Conservation (phyloP, 345 rosid genomes). For the Eucalyptus regnans region DNA sequence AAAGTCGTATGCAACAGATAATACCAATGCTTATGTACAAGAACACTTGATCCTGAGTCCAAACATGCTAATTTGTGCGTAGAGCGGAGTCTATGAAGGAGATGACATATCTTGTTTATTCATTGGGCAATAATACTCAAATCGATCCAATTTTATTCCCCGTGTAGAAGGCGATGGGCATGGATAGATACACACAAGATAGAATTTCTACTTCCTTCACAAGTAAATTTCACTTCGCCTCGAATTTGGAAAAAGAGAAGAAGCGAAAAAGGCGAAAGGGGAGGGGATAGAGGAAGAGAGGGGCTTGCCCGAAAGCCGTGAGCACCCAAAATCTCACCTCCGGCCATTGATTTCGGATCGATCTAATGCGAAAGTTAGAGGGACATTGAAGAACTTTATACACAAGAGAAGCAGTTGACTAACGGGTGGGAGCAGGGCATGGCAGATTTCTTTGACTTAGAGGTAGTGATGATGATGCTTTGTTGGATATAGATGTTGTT, state of each 20-base stretch:
- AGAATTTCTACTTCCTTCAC: neutral
- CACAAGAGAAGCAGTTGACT: neutral
- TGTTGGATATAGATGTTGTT: rapidly evolving
- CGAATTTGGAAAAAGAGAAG: too few species aligned
- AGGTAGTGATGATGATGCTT: neutral
- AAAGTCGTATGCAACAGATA: neutral
- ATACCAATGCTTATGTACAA: neutral
- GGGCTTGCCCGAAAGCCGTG: slow-evolving; percentile 2
- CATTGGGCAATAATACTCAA: neutral
- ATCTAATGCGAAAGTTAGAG: too few species aligned
- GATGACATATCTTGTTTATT: neutral
- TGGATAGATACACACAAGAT: neutral
- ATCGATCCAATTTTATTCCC: neutral
- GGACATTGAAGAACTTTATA: neutral
- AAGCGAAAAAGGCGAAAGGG: neutral
- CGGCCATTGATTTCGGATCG: neutral
- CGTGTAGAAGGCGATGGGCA: neutral
- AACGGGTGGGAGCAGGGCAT: neutral
- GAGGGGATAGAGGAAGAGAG: neutral
- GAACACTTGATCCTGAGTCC: neutral
- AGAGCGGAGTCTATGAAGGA: neutral
- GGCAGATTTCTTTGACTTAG: neutral
- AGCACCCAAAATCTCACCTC: slow-evolving; percentile 3
- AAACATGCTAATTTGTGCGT: neutral
- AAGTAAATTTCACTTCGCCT: neutral